Base-by-base conservation (phyloP, 441 rosid genomes). In the Corymbia citriodora region DNA sequence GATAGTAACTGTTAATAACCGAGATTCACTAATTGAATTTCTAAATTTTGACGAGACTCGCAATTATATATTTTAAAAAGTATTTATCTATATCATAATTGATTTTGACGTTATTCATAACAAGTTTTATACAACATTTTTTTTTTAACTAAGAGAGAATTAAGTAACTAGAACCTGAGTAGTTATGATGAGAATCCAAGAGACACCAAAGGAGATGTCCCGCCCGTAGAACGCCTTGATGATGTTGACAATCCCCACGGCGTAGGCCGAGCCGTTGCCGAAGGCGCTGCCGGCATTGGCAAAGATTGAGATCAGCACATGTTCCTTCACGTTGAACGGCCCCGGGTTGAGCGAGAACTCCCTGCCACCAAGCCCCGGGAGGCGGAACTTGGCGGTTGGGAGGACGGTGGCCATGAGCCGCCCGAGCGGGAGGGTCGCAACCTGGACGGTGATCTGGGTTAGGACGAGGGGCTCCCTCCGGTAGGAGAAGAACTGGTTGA, bases 401-500 rank as follows among this genome's bases (percentile, higher is more conserved):
- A 79, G 52, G 85, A 48, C 1, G 0, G 85, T 21, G n/a, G 85
- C 85, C 85, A 79, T 79, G n/a, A 79, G 85, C 85, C 52, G 52
- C 52, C 85, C 85, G 9, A 79, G 85, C 10, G 85, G 85, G 85
- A 79, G 85, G 85, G 85, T 79, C 25, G 85, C 85, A 52, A 79
- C 85, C 10, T 45, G 85, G 52, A 79, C 52, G 9, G 52, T 45
- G 85, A 59, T 68, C 40, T 92, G 94, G 49, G 93, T 92, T 72
- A 94, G 92, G 81, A 92, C 48, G 68, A 94, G 93, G 10, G 96
- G 94, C 92, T 94, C 91, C 53, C 90, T 55, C 3, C 94, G 92
- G 93, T 92, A 94, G 52, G 94, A 87, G 91, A 93, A 93, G 93
- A 95, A 93, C 36, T 94, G 95, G 93, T 94, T 95, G 86, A 95